These are phyloP conservation scores for Thalia dealbata DNA, from an alignment of 176 grass and related monocot species.

Conservation along the genomic window DNA sequence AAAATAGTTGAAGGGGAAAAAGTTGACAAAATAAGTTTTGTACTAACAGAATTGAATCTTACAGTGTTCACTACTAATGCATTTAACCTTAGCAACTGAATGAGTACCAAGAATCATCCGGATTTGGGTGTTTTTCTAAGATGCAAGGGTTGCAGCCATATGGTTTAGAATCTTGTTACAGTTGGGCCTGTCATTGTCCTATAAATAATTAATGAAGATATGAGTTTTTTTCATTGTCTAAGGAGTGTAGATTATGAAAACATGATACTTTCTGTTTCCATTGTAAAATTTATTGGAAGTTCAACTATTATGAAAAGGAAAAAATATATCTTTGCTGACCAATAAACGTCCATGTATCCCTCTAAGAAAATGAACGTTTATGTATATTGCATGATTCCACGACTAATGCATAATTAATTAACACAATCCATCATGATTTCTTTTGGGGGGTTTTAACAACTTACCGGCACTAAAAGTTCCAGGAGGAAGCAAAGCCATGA, in stretches of 20 bases:
- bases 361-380: too few relatives aligned
- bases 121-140: not conserved
- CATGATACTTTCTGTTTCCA: too few relatives aligned
- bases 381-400: not conserved
- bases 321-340: not conserved
- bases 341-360: not conserved
- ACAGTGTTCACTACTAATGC: too few relatives aligned
- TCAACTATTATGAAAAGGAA: not conserved
- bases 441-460: not conserved
- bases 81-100: not conserved
- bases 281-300: not conserved
- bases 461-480: constrained; percentile 78
- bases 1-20: not conserved
- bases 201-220: too few relatives aligned
- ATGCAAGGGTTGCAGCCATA: not conserved
- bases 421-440: not conserved
- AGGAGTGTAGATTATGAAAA: too few relatives aligned
- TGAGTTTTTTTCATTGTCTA: too few relatives aligned
- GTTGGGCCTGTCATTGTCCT: not conserved
- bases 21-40: not conserved
- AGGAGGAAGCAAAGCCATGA: constrained; percentile 67
- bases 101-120: not conserved
- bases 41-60: not conserved
- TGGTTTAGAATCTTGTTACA: not conserved
- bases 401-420: not conserved